Evolutionary conservation across 208 protist genomes (phyloP), one percentile per base, ranked within the genome.

Genomic region (Vickermania ingenoplastis): DNA sequence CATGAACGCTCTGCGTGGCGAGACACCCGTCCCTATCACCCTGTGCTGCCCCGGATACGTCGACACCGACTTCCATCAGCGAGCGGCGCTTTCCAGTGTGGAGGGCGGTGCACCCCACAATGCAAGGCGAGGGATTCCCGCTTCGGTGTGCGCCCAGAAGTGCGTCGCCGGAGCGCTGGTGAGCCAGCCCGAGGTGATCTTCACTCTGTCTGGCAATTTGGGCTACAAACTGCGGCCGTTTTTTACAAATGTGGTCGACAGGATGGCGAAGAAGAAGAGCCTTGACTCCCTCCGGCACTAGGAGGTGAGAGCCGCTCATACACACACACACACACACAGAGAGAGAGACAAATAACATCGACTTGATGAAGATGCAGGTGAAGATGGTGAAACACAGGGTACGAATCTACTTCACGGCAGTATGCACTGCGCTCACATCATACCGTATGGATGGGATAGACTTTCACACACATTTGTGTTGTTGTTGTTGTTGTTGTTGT

Each of bases 31-130:
- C 41, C 49, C 57, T 21, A 88, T 94, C 52, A 91, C 83, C 29
- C 53, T 91, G 27, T 89, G 78, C 68, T 94, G 86, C 65, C 86
- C 86, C 0, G 79, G 79, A 21, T 94, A 91, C 69, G 81, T 94
- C 7, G 79, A 94, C 55, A 94, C 86, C 1, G 81, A 82, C 50
- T 94, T 94, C 57, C 86, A 94, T 65, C 61, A 73, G 61, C 65
- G 69, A 22, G 86, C 80, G 28, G 58, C 76, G 51, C 75, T 71
- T 2, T 55, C 60, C 24, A 45, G 36, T 17, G 36, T 45, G 36
- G 71, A 66, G 1, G 78, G 67, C 56, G 62, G 71, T 28, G 61
- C 75, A 1, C 51, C 59, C 0, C 67, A 71, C 27, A 70, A 75
- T 53, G 67, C 71, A 57, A 77, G 82, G 54, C 81, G 83, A 41